Base-by-base conservation (phyloP, 2,329 filamentous ascomycete genomes). In the Fusarium azukiicola region DNA sequence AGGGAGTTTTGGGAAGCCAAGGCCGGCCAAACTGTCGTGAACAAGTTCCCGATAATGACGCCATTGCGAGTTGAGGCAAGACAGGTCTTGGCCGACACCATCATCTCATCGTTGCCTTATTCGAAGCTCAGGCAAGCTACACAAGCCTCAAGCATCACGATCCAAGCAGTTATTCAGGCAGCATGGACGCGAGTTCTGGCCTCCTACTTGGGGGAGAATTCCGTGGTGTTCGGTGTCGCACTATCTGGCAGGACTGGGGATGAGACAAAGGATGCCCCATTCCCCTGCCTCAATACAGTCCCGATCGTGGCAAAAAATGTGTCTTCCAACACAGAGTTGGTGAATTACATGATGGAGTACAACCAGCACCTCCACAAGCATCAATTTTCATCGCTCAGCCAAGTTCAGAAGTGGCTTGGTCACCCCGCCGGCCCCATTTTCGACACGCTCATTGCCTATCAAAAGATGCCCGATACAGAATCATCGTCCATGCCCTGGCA, bases 361-460 rank as follows among this genome's bases (percentile, higher is more conserved):
- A 97, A 96, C 82, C 90, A 92, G 1, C 87, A 89, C 8, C 87
- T 97, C 2, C 92, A 95, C 64, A 94, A 93, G 74, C 90, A 96
- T 82, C 96, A 98, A 77, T 95, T 95, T 80, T 93, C 93, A 0
- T 93, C 96, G 1, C 88, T 98, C 11, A 90, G 91, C 6, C 92
- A 93, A 42, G 94, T 98, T 14, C 96, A 98, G 81, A 93, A 92
- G 67, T 95, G 94, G 91, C 90, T 96, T 23, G 94, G 94, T 1
- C 90, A 93, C 73, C 89, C 94, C 1, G 93, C 95, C 36, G 91
- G 92, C 11, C 88, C 91, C 1, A 89, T 98, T 0, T 98, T 99
- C 80, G 97, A 99, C 83, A 97, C 96, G 0, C 90, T 99, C 3
- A 93, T 99, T 74, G 95, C 96, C 1, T 97, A 97, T 82, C 97